Conservation (phyloP, 768 basidiomycete genomes). For the Tephrocybe rancida region DNA sequence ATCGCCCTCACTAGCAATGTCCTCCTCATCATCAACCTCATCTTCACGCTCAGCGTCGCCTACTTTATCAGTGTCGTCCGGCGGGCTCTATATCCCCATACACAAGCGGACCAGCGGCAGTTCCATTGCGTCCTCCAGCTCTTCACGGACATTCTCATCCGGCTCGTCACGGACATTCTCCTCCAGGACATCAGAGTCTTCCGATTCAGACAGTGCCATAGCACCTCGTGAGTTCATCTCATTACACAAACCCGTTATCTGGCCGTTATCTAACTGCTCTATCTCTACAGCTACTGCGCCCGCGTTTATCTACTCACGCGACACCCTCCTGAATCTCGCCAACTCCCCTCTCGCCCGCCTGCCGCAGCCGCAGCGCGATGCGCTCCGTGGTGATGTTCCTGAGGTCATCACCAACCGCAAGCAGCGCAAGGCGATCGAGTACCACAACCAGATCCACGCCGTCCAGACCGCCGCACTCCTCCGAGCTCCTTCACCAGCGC, state of each 20-base stretch:
- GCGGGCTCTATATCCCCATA: constrained; percentile 39
- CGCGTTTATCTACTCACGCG: constrained; percentile 25
- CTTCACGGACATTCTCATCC: constrained; percentile 14
- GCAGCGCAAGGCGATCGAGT: constrained; percentile 30
- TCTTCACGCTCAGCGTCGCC: constrained; percentile 20
- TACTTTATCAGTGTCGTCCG: constrained; percentile 16
- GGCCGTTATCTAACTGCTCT: neutral
- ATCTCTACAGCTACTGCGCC: constrained; percentile 10
- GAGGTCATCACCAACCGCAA: constrained; percentile 29
- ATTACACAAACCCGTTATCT: neutral
- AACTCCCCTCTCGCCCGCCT: constrained; percentile 28
- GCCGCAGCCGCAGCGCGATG: constrained; percentile 22
- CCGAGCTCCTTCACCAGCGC: neutral
- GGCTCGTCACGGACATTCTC: constrained; percentile 7
- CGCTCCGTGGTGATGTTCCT: constrained; percentile 24
- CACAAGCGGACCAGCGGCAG: constrained; percentile 34
- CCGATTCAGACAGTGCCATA: constrained; percentile 18
- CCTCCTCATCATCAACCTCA: constrained; percentile 20
- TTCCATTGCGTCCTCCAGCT: constrained; percentile 17
- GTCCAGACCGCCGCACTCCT: neutral
- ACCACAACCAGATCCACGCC: constrained; percentile 15
- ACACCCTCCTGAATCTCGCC: constrained; percentile 26
- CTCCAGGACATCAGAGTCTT: constrained; percentile 14
- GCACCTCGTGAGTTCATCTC: constrained; percentile 16
- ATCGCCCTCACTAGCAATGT: constrained; percentile 20